Evolutionary conservation across 2,329 filamentous ascomycete species (phyloP).

Genomic region (Gyromitra esculenta): DNA sequence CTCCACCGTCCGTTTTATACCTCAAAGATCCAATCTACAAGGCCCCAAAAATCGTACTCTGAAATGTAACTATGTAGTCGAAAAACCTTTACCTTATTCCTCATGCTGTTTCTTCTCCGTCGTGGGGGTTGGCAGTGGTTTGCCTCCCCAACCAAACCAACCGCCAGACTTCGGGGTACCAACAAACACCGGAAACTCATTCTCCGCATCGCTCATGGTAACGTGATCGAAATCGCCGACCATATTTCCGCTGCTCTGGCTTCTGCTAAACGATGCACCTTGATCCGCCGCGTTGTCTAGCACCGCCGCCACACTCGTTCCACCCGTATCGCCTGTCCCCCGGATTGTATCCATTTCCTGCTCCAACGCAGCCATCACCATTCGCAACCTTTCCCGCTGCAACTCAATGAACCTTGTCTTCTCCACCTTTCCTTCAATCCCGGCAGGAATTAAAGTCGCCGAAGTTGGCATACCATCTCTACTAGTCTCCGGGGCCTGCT

Average conservation of each 20-base stretch:
- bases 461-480: constrained; percentile 38
- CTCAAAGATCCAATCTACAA: constrained; percentile 15
- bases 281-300: constrained; percentile 47
- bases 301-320: constrained; percentile 47
- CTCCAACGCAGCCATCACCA: constrained; percentile 54
- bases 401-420: constrained; percentile 54
- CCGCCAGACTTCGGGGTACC: constrained; percentile 40
- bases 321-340: constrained; percentile 33
- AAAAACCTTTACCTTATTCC: constrained; percentile 15
- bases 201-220: constrained; percentile 49
- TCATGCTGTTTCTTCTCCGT: constrained; percentile 43
- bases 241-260: constrained; percentile 51
- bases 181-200: constrained; percentile 38
- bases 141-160: constrained; percentile 50
- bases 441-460: constrained; percentile 47
- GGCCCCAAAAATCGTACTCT: constrained; percentile 21
- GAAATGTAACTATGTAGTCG: constrained; percentile 35
- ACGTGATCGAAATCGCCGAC: constrained; percentile 55
- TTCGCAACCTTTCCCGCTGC: constrained; percentile 53
- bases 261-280: constrained; percentile 45
- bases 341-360: constrained; percentile 52
- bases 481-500: constrained; percentile 33
- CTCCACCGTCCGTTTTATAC: constrained; percentile 25
- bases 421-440: constrained; percentile 51
- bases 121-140: constrained; percentile 35